Base-by-base conservation (phyloP, 108 stramenopile genomes). In the Skeletonema potamos region DNA sequence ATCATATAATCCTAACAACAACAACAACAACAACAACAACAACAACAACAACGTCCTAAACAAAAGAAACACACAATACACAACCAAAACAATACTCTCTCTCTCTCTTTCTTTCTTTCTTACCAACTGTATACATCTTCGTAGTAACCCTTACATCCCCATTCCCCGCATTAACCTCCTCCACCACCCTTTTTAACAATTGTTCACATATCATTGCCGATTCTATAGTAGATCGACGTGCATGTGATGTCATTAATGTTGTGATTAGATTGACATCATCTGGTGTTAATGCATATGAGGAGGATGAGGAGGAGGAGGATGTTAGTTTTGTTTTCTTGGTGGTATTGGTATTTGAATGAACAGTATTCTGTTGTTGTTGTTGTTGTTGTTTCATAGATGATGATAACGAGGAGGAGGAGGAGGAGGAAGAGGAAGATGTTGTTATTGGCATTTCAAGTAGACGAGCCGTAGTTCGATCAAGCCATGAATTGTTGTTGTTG, bases 151-250 rank as follows among this genome's bases (percentile, higher is more conserved):
- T 37, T 6, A 83, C 77, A 20, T 29, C 61, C 12, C 12, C 29
- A 70, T 66, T 78, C 12, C 57, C 70, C 72, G 74, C 39, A 63
- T 91, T 85, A 32, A 80, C 79, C 24, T 80, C 79, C 28, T 87
- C 86, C 3, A 90, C 87, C 15, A 90, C 84, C 10, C 89, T 73
- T 41, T 87, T 88, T 13, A 90, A 58, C 20, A 90, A 63, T 26
- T 54, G 68, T 72, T 90, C 89, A 43, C 86, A 86, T 9, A 65
- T 81, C 4, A 86, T 7, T 30, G 87, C 85, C 10, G 79, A 82
- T 37, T 75, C 71, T 1, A 85, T 58, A 10, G 87, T 85, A 18
- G 48, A 61, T 36, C 86, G 81, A 32, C 82, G 71, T 26, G 82
- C 84, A 75, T 87, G 87, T 1, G 82, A 83, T 6, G 83, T 41